Evolutionary conservation across 1,139 yeast species (phyloP), one percentile per base, ranked within the genome.

Genomic region (Sugiyamaella paludigena): DNA sequence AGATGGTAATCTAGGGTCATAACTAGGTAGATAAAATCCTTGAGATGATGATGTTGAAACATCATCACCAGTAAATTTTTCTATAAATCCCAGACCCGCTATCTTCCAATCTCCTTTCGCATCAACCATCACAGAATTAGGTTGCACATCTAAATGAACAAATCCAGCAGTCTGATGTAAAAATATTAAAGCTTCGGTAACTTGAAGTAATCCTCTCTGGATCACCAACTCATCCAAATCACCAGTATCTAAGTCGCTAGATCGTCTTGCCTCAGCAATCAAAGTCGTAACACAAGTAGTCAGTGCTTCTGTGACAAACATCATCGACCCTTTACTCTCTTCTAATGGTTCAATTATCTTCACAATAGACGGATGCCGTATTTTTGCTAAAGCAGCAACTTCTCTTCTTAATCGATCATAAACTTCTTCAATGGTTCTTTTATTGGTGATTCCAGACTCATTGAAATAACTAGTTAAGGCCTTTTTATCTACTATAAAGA

Each of bases 91-190:
- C 55, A 86, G 76, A 0, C 98, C 97, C 7, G 85, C 78, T 2
- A 92, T 66, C 66, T 91, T 92, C 98, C 98, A 94, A 67, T 92
- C 98, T 1, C 95, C 94, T 58, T 85, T 89, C 36, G 80, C 83
- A 57, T 86, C 91, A 26, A 92, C 77, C 52, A 84, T 78, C 0
- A 92, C 74, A 0, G 96, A 80, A 11, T 78, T 72, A 0, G 98
- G 98, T 56, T 83, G 84, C 30, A 94, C 59, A 57, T 89, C 87
- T 57, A 86, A 69, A 68, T 91, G 96, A 12, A 87, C 84, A 30
- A 81, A 78, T 15, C 82, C 77, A 27, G 95, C 87, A 51, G 81
- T 79, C 52, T 80, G 79, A 65, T 92, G 97, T 40, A 92, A 75
- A 61, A 92, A 92, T 56, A 84, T 84, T 39, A 92, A 67, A 0